Evolutionary conservation across 805 yeast genomes (phyloP), one percentile per base, ranked within the genome.

Genomic region (Schwanniomyces sp.): DNA sequence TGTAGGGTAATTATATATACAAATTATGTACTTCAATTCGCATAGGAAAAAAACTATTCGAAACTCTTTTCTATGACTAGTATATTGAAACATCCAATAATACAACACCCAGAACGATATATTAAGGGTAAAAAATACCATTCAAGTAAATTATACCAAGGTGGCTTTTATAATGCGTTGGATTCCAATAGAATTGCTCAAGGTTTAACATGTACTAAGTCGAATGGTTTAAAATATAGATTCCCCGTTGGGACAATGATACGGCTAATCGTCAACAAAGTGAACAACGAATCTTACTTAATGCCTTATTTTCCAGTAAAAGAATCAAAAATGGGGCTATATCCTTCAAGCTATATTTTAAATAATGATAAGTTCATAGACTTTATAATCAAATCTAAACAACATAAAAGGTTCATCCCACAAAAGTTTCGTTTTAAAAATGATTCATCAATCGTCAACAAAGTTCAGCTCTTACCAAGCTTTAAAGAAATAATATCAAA

Each of bases 21-120:
- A 55, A 37, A 63, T 58, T 8, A 64, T 47, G 26, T 57, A 21
- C 5, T 21, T 21, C 24, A 11, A 5, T 18, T 21, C 26, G 27
- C 26, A 21, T 12, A 5, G 21, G 9, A 37, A 21, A 36, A 36
- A 37, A 21, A 9, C 10, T 7, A 4, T 3, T 18, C 2, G 2
- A 36, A 21, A 18, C 14, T 29, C 14, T 29, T n/a, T 29, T 14
- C 18, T n/a, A 32, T 32, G 36, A 18, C 36, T n/a, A 12, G 7
- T n/a, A 38, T 42, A 30, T 18, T 18, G 26, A 56, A 58, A 25
- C 74, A 68, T 51, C 74, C 74, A 5, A 41, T 68, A 6, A 47
- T 70, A 37, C 51, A 48, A 12, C 66, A 65, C 47, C 74, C 74
- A 0, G 49, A 54, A 25, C 60, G 62, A 38, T 64, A 66, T 62